These are phyloP conservation scores for Cordyceps tenuipes DNA, from an alignment of 2,329 filamentous ascomycete species.

Conservation along the genomic window DNA sequence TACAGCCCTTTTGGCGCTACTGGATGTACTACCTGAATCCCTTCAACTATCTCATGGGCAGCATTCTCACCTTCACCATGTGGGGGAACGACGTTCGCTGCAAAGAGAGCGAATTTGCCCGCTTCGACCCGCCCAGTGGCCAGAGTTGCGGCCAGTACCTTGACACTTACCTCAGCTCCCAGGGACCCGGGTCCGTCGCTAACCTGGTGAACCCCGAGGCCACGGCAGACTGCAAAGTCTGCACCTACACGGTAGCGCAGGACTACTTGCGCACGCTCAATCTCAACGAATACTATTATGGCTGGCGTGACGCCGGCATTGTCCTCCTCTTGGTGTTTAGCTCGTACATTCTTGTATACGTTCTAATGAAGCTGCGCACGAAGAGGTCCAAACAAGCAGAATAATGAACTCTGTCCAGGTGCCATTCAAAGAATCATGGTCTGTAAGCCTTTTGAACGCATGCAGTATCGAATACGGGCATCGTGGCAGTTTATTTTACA, in stretches of 20 bases:
- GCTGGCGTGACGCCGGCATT: conserved; percentile 58
- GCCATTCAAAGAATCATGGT: background rate
- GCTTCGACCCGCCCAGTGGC: conserved; percentile 40
- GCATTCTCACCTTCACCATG: conserved; percentile 43
- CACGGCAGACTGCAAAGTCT: conserved; percentile 48
- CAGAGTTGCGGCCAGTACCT: conserved; percentile 54
- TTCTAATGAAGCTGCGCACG: conserved; percentile 40
- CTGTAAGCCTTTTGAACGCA: background rate
- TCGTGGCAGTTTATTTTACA: background rate
- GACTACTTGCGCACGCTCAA: conserved; percentile 55
- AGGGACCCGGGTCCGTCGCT: conserved; percentile 35
- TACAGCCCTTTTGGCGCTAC: conserved; percentile 59
- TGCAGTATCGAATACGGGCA: background rate
- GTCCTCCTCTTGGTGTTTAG: conserved; percentile 47
- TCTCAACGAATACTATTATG: conserved; percentile 51
- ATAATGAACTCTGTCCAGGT: conserved; percentile 15
- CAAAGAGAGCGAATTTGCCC: conserved; percentile 38
- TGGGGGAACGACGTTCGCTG: conserved; percentile 42
- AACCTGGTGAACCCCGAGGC: conserved; percentile 54
- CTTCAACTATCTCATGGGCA: conserved; percentile 53
- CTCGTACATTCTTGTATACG: conserved; percentile 41
- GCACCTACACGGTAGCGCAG: conserved; percentile 47
- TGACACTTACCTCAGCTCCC: conserved; percentile 34
- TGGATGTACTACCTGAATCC: conserved; percentile 58
- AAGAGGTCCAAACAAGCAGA: conserved; percentile 40